Base-by-base conservation (phyloP, 257 asterid species). In the Salvia rosmarinus region DNA sequence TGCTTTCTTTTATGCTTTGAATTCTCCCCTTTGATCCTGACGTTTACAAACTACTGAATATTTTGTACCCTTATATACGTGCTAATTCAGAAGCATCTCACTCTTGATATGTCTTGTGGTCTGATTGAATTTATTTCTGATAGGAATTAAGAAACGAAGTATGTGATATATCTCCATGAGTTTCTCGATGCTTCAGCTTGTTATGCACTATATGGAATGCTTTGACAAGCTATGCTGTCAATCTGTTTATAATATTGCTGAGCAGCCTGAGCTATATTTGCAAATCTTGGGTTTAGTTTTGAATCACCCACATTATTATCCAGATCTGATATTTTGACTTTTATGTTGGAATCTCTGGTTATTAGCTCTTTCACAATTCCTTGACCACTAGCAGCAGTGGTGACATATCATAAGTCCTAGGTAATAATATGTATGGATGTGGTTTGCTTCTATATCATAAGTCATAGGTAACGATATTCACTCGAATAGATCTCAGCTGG, bases 1-100 rank as follows among this genome's bases (percentile, higher is more conserved):
- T 50, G 52, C 43, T 35, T 37, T 68, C 46, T 68, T 68, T 68
- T n/a, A 56, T 70, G 67, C 30, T 50, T 51, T 5, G 63, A 19
- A 67, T 39, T 19, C 23, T 42, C 40, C 47, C 37, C n/a, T 34
- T 30, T 20, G 46, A 28, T 65, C 13, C 28, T 65, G 28, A 30
- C 17, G 25, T 46, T 65, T 23, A 16, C 16, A 47, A 40, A 9
- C 46, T 25, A 1, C 30, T 25, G 30, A 25, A 25, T 25, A 3
- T 25, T 40, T 13, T 28, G 28, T 25, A 46, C 59, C 58, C n/a
- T 39, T 58, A 43, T 43, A 17, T 35, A 19, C 4, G 10, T 35
- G 34, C 68, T 35, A 19, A 62, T 62, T 43, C 17, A 7, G 54
- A 21, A 23, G 20, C 1, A 16, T 46, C 58, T 44, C 25, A 7